Evolutionary conservation across 192 early-diverging fungal genomes (phyloP), one percentile per base, ranked within the genome.

Genomic region (Podila verticillata): DNA sequence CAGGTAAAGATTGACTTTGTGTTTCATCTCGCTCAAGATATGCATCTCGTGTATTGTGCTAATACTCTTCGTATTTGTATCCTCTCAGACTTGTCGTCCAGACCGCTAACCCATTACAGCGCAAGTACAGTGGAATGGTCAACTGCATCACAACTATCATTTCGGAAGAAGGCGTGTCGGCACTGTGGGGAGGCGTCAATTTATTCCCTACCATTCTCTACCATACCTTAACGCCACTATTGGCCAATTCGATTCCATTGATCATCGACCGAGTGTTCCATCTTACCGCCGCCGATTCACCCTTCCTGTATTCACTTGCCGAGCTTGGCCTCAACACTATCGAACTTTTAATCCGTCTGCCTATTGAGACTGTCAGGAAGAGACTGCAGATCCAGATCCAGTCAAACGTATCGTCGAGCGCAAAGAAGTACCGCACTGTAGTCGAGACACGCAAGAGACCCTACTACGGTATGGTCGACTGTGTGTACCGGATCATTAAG

Each of bases 281-380:
- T 49, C 77, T 93, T 17, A 89, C 86, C 17, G 83, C 90, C 0
- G 84, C 83, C n/a, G 94, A 95, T 73, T 91, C 90, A 0, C 93
- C 93, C 1, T 73, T 91, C 34, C 71, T 89, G 2, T 93, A 89
- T 83, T 87, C 89, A 13, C 48, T 92, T 22, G 90, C 87, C 26
- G 88, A 91, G 30, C 79, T 97, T 24, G 85, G 85, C 3, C 85
- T 95, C 56, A 87, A 93, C 63, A 94, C 93, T 0, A 60, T 96
- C 1, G 90, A 97, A 62, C 83, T 92, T 0, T 72, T 90, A 15
- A 90, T 98, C 26, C 90, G 92, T 60, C 82, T 96, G 39, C 97
- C 97, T 2, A 84, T 99, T 28, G 95, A 99, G 48, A 93, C 96
- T 13, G 89, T 95, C 51, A 85, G 96, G 12, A 92, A 95, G 70